Percentiles rank a stretch among this genome's conserved stretches.
phyloP scores from a whole-genome alignment of 495 filamentous ascomycete species.

The Annulohypoxylon maeteangense region DNA sequence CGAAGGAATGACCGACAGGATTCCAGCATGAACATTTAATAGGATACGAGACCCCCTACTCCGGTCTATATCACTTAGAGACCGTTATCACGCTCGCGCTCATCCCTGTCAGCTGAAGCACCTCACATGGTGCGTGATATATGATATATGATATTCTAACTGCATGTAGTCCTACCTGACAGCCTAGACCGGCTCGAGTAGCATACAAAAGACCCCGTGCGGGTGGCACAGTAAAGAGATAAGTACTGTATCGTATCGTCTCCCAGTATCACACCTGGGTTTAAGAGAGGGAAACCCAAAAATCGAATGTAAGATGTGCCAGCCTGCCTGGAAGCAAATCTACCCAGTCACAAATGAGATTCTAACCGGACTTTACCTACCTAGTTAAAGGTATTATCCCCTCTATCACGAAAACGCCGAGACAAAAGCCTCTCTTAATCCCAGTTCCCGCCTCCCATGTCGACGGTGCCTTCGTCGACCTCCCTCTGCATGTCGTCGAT shows the following conservation, averaged over 20 bases:
- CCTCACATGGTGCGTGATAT: not conserved
- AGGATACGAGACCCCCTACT: too few species aligned
- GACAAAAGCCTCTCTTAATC: constrained; percentile 31
- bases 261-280: not conserved
- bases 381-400: too few species aligned
- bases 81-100: not conserved
- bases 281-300: not conserved
- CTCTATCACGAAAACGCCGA: not conserved
- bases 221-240: not conserved
- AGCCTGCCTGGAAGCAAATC: not conserved
- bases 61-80: too few species aligned
- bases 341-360: not conserved
- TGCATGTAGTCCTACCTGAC: not conserved
- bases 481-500: constrained; percentile 57
- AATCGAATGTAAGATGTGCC: not conserved
- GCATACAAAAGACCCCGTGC: not conserved
- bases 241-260: not conserved
- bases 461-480: constrained; percentile 50
- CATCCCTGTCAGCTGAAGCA: not conserved
- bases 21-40: not conserved
- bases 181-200: not conserved
- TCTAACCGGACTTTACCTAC: not conserved
- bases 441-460: constrained; percentile 55
- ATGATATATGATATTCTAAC: not conserved
- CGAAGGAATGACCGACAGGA: not conserved